A percentile compares a stretch with the other conserved stretches of the same genome.
Conservation (phyloP, 768 basidiomycete genomes). For the Hypholoma sublateritium region DNA sequence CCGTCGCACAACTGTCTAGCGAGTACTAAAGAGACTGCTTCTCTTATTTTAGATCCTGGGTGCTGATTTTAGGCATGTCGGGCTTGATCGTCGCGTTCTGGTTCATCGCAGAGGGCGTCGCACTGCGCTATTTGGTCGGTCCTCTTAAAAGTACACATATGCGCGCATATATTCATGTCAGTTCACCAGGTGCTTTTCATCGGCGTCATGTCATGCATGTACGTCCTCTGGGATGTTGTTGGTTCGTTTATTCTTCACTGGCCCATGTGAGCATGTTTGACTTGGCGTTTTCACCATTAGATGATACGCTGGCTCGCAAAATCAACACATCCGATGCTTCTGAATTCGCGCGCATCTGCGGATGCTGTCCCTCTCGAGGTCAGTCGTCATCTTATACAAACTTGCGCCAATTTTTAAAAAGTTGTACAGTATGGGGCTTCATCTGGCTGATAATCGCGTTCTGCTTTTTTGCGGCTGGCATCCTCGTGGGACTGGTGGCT, state of each 20-base stretch:
- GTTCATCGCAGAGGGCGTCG: slow-evolving; percentile 75
- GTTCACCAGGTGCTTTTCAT: slow-evolving; percentile 68
- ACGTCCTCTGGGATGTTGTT: slow-evolving; percentile 86
- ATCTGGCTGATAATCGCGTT: slow-evolving; percentile 82
- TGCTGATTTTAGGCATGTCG: slow-evolving; percentile 74
- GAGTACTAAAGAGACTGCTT: no score
- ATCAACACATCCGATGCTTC: slow-evolving; percentile 88
- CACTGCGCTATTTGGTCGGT: slow-evolving; percentile 74
- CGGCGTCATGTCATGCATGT: slow-evolving; percentile 85
- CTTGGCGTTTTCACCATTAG: slow-evolving; percentile 31
- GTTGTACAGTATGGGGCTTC: slow-evolving; percentile 75
- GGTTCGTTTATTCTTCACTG: slow-evolving; percentile 39
- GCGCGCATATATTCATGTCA: neutral
- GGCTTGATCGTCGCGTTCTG: slow-evolving; percentile 81
- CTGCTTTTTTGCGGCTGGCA: slow-evolving; percentile 69
- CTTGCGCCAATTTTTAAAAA: slow-evolving; percentile 5
- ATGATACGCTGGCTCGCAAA: slow-evolving; percentile 82
- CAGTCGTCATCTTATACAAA: slow-evolving; percentile 1
- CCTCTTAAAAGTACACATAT: neutral
- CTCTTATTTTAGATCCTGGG: slow-evolving; percentile 60
- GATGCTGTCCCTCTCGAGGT: slow-evolving; percentile 85
- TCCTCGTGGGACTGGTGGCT: slow-evolving; percentile 74
- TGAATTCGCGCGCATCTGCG: slow-evolving; percentile 80
- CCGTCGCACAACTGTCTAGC: neutral
- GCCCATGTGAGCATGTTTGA: neutral